Evolutionary conservation across 225 moss, liverwort and hornwort genomes (phyloP), one percentile per base, ranked within the genome.

Genomic region (Asterella californica): DNA sequence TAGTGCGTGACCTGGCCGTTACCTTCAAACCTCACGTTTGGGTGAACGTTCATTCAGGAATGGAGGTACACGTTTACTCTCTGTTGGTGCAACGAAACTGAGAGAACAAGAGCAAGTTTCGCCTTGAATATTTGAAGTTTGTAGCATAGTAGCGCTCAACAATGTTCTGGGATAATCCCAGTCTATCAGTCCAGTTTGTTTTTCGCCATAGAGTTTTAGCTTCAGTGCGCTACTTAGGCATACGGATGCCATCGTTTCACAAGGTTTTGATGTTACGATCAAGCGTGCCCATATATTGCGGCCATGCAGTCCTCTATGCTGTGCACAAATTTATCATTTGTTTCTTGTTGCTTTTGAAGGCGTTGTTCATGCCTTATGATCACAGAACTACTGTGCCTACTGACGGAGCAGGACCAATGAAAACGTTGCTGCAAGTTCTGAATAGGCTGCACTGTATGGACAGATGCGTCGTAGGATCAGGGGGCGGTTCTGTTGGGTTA

Each of bases 321-420:
- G 34, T 37, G 37, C 75, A 59, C 4, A 36, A 52, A 76, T 76
- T 76, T 59, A 76, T 76, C 30, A 37, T 3, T 38, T 60, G 75
- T 77, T 64, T 48, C 37, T 65, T 45, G 62, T 45, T 17, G n/a
- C 24, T 69, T 70, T 70, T 84, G 74, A 76, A 88, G 88, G 94
- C 94, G 69, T 80, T 94, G 81, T 94, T 94, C 81, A 94, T 91
- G 92, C 94, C 92, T 61, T 95, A 95, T 79, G 95, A 95, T 83
- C 93, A 95, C 63, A 92, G 86, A 77, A 89, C 53, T 77, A 86
- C 80, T 70, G 84, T 86, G n/a, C 93, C 95, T 42, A 83, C 37
- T 72, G 93, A 93, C 75, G 86, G 88, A 62, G 91, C 88, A 71
- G 76, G 79, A 61, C 89, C 88, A 45, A 87, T 95, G 90, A 86